Evolutionary conservation across 1,284 basidiomycete genomes (phyloP).

Genomic region (Ustilago trichophora): DNA sequence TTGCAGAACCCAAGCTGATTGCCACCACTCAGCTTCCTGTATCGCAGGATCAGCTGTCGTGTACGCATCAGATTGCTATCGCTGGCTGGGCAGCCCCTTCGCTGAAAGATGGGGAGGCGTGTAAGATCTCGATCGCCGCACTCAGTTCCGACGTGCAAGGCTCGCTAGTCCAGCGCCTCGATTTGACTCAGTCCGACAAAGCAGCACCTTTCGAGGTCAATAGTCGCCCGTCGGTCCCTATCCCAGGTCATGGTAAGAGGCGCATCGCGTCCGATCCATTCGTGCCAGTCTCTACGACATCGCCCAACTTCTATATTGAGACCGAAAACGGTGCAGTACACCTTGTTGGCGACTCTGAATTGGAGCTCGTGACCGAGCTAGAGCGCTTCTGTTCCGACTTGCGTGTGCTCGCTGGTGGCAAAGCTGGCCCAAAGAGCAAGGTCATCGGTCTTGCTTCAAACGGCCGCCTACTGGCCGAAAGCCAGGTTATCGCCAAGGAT

Average conservation of each 20-base stretch:
- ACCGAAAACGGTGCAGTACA: conserved; percentile 29
- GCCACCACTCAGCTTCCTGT: conserved; percentile 15
- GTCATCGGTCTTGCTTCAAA: conserved; percentile 74
- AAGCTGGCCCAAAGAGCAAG: conserved; percentile 4
- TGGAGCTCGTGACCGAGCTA: conserved; percentile 27
- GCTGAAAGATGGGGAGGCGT: conserved; percentile 2
- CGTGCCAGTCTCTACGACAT: conserved; percentile 7
- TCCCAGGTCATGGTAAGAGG: conserved; percentile 12
- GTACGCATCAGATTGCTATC: conserved; percentile 35
- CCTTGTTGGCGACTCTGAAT: neutral
- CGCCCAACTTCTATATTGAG: conserved; percentile 36
- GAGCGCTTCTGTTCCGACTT: conserved; percentile 37
- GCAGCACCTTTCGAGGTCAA: conserved; percentile 1
- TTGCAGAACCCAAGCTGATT: conserved; percentile 30
- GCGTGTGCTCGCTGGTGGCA: conserved; percentile 22
- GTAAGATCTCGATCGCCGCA: conserved; percentile 36
- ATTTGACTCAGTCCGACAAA: conserved; percentile 7
- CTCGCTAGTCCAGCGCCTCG: conserved; percentile 4
- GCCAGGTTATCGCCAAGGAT: conserved; percentile 71
- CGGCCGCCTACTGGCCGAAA: conserved; percentile 74
- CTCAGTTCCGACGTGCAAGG: conserved; percentile 17
- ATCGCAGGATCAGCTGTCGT: neutral
- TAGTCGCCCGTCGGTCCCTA: neutral
- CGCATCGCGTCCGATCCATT: conserved; percentile 32
- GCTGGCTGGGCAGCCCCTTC: conserved; percentile 26